Evolutionary conservation across 805 yeast genomes (phyloP).

Genomic region (Metschnikowia arizonensis): DNA sequence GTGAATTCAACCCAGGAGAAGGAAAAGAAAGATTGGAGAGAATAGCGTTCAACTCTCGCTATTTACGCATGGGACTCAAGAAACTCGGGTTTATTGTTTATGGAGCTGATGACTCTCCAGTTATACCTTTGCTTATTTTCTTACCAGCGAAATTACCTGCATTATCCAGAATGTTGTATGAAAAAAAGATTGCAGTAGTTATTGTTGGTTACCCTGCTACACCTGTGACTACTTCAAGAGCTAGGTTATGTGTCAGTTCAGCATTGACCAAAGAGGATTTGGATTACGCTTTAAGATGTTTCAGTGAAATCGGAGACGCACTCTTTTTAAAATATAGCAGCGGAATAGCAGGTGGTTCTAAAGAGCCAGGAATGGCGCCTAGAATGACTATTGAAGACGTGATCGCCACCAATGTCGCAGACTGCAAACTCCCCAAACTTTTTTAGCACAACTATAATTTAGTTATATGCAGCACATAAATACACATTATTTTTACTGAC

Average conservation of each 20-base stretch:
- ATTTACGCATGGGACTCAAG: slow-evolving; percentile 83
- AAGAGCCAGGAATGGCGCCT: slow-evolving; percentile 51
- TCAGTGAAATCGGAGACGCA: slow-evolving; percentile 75
- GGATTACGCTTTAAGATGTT: slow-evolving; percentile 68
- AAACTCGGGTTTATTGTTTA: slow-evolving; percentile 90
- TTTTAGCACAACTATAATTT: slow-evolving; percentile 6
- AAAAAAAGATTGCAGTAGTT: slow-evolving; percentile 84
- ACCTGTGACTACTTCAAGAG: slow-evolving; percentile 83
- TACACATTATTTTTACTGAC: background rate
- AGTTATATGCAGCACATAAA: slow-evolving; percentile 1
- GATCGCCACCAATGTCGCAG: slow-evolving; percentile 65
- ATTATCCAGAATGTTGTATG: slow-evolving; percentile 75
- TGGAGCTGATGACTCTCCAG: slow-evolving; percentile 96
- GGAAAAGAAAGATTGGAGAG: slow-evolving; percentile 88
- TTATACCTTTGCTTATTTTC: slow-evolving; percentile 80
- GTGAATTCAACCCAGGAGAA: slow-evolving; percentile 86
- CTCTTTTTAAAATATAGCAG: slow-evolving; percentile 72
- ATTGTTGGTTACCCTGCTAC: slow-evolving; percentile 98
- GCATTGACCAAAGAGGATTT: slow-evolving; percentile 92
- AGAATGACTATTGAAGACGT: slow-evolving; percentile 80
- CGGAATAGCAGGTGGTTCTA: slow-evolving; percentile 71
- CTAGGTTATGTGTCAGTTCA: slow-evolving; percentile 87
- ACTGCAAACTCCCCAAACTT: slow-evolving; percentile 36
- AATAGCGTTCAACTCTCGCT: slow-evolving; percentile 93
- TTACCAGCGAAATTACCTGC: slow-evolving; percentile 95